Evolutionary conservation across 345 rosid genomes (phyloP).

Genomic region (Populus deltoides): DNA sequence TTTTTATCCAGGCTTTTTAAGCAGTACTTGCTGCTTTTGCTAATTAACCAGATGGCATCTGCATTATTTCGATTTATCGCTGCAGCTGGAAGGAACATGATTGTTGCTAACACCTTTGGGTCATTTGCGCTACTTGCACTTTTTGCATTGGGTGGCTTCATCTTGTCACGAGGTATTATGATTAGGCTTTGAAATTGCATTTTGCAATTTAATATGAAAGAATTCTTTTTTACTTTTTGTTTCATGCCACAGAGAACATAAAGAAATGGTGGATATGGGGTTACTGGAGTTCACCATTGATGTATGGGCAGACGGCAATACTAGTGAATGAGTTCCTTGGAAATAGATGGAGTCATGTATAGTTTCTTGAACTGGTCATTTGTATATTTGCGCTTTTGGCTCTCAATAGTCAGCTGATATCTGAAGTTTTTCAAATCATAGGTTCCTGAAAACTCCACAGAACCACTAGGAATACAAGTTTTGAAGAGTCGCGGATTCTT

Average conservation of each 20-base stretch:
- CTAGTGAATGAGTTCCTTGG: conserved; percentile 68
- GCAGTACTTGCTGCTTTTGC: conserved; percentile 57
- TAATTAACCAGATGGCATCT: conserved; percentile 60
- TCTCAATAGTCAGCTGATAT: neutral
- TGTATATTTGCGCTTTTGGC: neutral
- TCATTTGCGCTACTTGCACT: conserved; percentile 44
- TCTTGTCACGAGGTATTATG: conserved; percentile 54
- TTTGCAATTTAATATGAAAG: neutral
- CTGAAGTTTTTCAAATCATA: conserved; percentile 8
- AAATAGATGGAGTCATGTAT: conserved; percentile 53
- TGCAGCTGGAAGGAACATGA: conserved; percentile 57
- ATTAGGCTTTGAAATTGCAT: neutral
- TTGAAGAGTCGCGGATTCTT: conserved; percentile 47
- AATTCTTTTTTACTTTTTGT: neutral
- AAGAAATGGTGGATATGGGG: conserved; percentile 95
- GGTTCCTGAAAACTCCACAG: conserved; percentile 20
- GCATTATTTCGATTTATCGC: conserved; percentile 58
- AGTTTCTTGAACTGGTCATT: neutral
- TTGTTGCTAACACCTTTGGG: conserved; percentile 61
- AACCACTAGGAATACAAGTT: conserved; percentile 45
- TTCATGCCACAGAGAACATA: conserved; percentile 42
- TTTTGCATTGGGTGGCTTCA: conserved; percentile 60
- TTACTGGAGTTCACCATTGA: conserved; percentile 75
- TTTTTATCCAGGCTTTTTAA: conserved; percentile 45
- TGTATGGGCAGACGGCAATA: conserved; percentile 79